Percentiles rank a stretch among this genome's conserved stretches.
phyloP scores from a whole-genome alignment of 1,284 basidiomycete genomes.

The Laetiporus sulphureus region DNA sequence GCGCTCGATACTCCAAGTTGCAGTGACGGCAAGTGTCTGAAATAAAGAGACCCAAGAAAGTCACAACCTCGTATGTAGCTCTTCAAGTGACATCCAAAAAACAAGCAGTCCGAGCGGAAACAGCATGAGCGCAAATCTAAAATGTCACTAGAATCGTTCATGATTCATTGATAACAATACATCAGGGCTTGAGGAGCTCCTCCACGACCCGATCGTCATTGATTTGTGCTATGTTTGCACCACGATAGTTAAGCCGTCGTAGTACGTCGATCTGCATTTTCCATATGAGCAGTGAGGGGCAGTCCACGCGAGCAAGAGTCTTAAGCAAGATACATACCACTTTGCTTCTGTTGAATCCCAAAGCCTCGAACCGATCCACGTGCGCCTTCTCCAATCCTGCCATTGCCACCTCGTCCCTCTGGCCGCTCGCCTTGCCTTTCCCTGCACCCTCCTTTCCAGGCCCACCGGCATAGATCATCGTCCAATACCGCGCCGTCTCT shows the following conservation, averaged over 20 bases:
- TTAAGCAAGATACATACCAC: constrained; percentile 49
- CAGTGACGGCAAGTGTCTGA: too few relatives aligned
- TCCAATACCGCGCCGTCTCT: constrained; percentile 93
- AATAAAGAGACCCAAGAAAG: too few relatives aligned
- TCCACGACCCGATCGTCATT: constrained; percentile 55
- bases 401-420: constrained; percentile 60
- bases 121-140: too few relatives aligned
- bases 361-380: constrained; percentile 64
- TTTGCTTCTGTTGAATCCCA: constrained; percentile 71
- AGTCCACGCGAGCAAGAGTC: neutral
- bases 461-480: constrained; percentile 81
- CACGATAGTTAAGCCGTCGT: constrained; percentile 88
- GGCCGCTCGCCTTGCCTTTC: constrained; percentile 17
- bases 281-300: too few relatives aligned
- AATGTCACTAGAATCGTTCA: too few relatives aligned
- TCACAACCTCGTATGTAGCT: too few relatives aligned
- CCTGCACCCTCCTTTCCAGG: constrained; percentile 35
- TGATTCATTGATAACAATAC: neutral
- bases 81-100: too few relatives aligned
- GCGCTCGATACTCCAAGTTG: too few relatives aligned
- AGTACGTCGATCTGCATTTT: constrained; percentile 89
- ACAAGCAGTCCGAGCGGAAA: neutral
- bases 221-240: constrained; percentile 56
- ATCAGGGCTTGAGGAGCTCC: constrained; percentile 41
- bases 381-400: constrained; percentile 69